phyloP scores from a whole-genome alignment of 2,329 filamentous ascomycete species.

The Penicillium hesseltinei region DNA sequence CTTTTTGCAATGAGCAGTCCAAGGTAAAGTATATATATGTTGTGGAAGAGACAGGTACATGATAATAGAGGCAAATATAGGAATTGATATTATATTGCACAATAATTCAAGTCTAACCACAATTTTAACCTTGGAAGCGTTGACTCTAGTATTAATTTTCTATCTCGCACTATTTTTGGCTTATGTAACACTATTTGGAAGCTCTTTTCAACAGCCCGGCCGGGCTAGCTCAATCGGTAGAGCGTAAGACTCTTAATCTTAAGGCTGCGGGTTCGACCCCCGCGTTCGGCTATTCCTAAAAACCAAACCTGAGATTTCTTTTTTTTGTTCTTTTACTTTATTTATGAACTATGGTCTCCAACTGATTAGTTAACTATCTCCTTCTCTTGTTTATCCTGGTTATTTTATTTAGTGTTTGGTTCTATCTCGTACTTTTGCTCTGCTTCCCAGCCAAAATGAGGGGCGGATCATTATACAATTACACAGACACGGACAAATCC shows the following conservation, averaged over 20 bases:
- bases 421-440: neutral
- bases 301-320: constrained; percentile 14
- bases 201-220: constrained; percentile 24
- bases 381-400: neutral
- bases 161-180: too few relatives aligned
- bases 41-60: neutral
- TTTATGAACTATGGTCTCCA: constrained; percentile 6
- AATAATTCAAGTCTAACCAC: neutral
- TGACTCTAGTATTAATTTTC: too few relatives aligned
- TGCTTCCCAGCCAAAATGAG: neutral
- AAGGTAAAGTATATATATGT: neutral
- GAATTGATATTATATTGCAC: neutral
- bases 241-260: constrained; percentile 28
- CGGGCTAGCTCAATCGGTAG: constrained; percentile 52
- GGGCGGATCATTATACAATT: neutral
- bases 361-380: neutral
- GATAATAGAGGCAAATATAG: neutral
- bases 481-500: neutral
- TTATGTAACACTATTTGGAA: too few relatives aligned
- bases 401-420: neutral
- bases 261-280: constrained; percentile 45
- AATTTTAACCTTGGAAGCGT: too few relatives aligned
- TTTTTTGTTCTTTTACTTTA: constrained; percentile 12
- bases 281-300: constrained; percentile 40
- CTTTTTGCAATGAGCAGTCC: too few relatives aligned